A percentile compares a stretch with the other conserved stretches of the same genome.
phyloP scores from a whole-genome alignment of 1,139 yeast genomes.

The Suhomyces yuchorum region DNA sequence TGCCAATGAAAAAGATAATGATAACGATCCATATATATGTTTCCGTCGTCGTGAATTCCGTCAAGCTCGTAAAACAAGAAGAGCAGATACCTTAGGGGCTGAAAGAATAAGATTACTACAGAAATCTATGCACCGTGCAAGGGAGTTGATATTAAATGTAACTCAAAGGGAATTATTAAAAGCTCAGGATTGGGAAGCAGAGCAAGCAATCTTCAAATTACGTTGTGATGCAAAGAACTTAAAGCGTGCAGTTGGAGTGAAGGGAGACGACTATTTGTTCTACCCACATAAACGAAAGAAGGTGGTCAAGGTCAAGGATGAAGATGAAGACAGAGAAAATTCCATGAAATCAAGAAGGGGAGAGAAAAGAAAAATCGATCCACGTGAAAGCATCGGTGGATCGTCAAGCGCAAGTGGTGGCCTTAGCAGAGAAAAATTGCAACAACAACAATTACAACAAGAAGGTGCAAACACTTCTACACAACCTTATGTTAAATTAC shows the following conservation, averaged over 20 bases:
- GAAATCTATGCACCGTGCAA: slow-evolving; percentile 76
- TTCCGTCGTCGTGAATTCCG: slow-evolving; percentile 95
- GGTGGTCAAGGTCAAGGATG: slow-evolving; percentile 41
- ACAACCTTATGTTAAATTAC: slow-evolving; percentile 84
- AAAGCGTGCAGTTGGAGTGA: slow-evolving; percentile 73
- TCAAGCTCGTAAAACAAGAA: slow-evolving; percentile 93
- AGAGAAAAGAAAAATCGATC: slow-evolving; percentile 26
- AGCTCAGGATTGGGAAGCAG: slow-evolving; percentile 58
- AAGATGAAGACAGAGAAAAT: slow-evolving; percentile 33
- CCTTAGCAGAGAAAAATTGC: slow-evolving; percentile 22
- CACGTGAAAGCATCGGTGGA: slow-evolving; percentile 21
- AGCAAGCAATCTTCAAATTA: slow-evolving; percentile 64
- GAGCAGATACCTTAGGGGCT: slow-evolving; percentile 89
- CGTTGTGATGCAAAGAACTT: slow-evolving; percentile 71
- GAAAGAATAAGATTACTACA: slow-evolving; percentile 78
- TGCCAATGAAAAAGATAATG: slow-evolving; percentile 79
- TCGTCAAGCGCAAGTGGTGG: slow-evolving; percentile 16
- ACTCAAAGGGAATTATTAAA: slow-evolving; percentile 74
- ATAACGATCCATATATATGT: slow-evolving; percentile 91
- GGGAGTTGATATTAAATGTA: slow-evolving; percentile 66
- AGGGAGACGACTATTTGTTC: slow-evolving; percentile 84
- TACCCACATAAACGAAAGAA: slow-evolving; percentile 79
- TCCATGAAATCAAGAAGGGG: slow-evolving; percentile 23
- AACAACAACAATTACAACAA: slow-evolving; percentile 22
- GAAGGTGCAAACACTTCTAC: slow-evolving; percentile 40